Evolutionary conservation across 257 asterid species (phyloP).

Genomic region (Phtheirospermum japonicum): DNA sequence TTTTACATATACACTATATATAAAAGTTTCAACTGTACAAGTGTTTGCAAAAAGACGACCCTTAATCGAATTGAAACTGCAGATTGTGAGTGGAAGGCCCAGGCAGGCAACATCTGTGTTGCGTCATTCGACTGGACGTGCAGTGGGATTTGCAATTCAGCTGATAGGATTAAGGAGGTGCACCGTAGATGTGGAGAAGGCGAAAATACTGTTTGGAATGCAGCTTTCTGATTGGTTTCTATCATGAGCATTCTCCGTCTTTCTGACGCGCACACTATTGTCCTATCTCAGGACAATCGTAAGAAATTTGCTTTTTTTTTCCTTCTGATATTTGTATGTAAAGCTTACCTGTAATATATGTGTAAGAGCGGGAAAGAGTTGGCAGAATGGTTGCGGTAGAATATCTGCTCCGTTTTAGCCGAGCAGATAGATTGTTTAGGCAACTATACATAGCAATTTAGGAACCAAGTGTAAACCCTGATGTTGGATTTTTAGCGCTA

Average conservation of each 20-base stretch:
- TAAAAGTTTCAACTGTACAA: too few relatives aligned
- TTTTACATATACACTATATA: too few relatives aligned
- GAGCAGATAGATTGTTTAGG: conserved; percentile 36
- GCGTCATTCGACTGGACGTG: conserved; percentile 99
- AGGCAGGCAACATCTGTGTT: conserved; percentile 91
- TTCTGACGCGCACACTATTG: conserved; percentile 26
- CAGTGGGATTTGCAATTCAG: conserved; percentile 93
- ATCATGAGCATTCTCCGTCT: conserved; percentile 24
- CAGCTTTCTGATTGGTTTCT: conserved; percentile 43
- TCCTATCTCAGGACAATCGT: conserved; percentile 33
- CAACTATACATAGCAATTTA: conserved; percentile 25
- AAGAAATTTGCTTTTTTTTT: too few relatives aligned
- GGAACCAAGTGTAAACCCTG: background rate
- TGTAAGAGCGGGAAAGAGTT: conserved; percentile 19
- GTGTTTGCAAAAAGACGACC: too few relatives aligned
- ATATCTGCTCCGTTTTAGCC: conserved; percentile 45
- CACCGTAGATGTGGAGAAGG: conserved; percentile 96
- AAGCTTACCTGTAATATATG: conserved; percentile 37
- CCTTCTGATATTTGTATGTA: conserved; percentile 17
- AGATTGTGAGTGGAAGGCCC: conserved; percentile 99
- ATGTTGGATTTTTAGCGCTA: conserved; percentile 19
- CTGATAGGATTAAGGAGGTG: conserved; percentile 84
- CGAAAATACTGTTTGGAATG: conserved; percentile 58
- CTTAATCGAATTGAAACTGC: background rate
- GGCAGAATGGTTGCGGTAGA: conserved; percentile 27